Evolutionary conservation across 768 basidiomycete species (phyloP), one percentile per base, ranked within the genome.

Genomic region (Saitozyma podzolica): DNA sequence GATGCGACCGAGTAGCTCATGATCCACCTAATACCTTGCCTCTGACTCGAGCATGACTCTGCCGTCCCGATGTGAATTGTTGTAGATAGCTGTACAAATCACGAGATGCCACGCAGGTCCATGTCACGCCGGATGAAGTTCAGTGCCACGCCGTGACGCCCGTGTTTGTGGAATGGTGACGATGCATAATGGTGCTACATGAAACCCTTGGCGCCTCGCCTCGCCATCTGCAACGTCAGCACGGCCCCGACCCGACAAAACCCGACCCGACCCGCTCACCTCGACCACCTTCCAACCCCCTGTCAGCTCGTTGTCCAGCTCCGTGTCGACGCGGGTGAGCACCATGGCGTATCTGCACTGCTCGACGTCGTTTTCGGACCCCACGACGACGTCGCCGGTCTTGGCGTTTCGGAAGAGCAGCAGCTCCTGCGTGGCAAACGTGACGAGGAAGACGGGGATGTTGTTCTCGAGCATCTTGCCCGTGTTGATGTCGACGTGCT

Each of bases 261-360:
- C 9, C 19, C 14, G 16, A 20, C 7, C n/a, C n/a, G 40, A 2
- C 29, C 8, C 9, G 68, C 72, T 67, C 75, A 93, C 92, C 87
- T 98, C 95, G 37, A 97, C 85, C 56, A 98, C 86, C 80, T 97
- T 98, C 95, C 96, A 99, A 11, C 96, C 96, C 49, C 91, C 93
- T 0, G 96, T 99, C 50, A 96, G 83, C 78, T 93, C 91, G 76
- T 98, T 90, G 39, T 87, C 87, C 65, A 97, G 82, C 75, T 97
- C 92, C 70, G 89, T 88, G 74, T 91, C 88, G 40, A 92, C 81
- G 37, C 94, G 86, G 16, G 94, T 97, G 63, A 99, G 80, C 0
- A 91, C 93, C 29, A 92, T 92, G 16, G 89, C 90, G 77, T 99
- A 99, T 19, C 86, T 87, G 73, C 92, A 94, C 76, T 94, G 91